These are phyloP conservation scores for Bocquillonia castaneifolia DNA, from an alignment of 441 rosid genomes.

Conservation along the genomic window DNA sequence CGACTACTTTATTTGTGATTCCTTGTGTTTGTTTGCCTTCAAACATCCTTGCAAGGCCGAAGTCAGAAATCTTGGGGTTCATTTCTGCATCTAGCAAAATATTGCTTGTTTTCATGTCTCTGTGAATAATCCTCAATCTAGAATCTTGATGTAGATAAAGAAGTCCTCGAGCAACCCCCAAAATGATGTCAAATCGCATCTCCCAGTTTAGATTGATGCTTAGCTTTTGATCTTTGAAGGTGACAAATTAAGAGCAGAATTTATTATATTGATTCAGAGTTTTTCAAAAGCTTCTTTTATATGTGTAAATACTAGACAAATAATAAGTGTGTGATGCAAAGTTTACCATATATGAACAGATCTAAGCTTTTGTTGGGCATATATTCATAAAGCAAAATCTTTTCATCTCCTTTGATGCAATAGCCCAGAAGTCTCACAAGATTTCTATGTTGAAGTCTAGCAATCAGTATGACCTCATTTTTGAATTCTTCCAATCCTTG, in stretches of 20 bases:
- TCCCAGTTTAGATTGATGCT: constrained; percentile 41
- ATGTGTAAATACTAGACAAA: background rate
- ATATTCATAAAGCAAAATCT: constrained; percentile 49
- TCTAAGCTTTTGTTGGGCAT: constrained; percentile 58
- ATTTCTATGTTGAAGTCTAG: constrained; percentile 59
- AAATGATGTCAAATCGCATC: constrained; percentile 36
- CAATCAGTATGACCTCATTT: constrained; percentile 55
- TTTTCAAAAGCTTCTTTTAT: background rate
- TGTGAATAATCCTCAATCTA: constrained; percentile 59
- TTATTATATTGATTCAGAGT: background rate
- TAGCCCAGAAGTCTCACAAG: constrained; percentile 60
- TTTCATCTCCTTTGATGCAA: constrained; percentile 46
- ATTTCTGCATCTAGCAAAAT: constrained; percentile 66
- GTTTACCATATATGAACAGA: constrained; percentile 47
- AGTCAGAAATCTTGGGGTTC: constrained; percentile 78
- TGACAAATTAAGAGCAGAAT: background rate
- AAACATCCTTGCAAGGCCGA: constrained; percentile 74
- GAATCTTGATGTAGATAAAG: constrained; percentile 69
- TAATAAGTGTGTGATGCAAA: background rate
- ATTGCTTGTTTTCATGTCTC: constrained; percentile 78
- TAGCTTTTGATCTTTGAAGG: constrained; percentile 35
- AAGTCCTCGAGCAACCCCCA: constrained; percentile 59
- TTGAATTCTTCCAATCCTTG: constrained; percentile 60
- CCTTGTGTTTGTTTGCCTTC: constrained; percentile 53
- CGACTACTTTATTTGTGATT: constrained; percentile 47